Evolutionary conservation across 1,284 basidiomycete species (phyloP).

Genomic region (Fomitopsis betulina): DNA sequence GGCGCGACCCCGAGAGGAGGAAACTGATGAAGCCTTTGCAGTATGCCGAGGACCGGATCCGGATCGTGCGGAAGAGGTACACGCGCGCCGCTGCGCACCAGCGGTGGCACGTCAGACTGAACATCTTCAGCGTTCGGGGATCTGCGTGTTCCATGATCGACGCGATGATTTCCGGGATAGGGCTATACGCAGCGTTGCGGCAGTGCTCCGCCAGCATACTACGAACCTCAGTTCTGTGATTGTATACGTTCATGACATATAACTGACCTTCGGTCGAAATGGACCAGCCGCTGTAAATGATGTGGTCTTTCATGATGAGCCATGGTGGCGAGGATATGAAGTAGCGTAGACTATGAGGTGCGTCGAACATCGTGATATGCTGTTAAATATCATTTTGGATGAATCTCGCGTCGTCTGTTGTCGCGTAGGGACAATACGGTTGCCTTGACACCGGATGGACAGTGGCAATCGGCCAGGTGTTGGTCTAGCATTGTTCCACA

Average conservation of each 20-base stretch:
- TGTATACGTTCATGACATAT: neutral
- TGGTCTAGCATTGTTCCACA: too few relatives aligned
- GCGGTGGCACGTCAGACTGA: constrained; percentile 27
- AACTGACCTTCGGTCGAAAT: too few relatives aligned
- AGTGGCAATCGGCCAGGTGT: too few relatives aligned
- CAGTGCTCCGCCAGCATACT: neutral
- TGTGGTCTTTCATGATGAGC: too few relatives aligned
- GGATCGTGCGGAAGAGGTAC: constrained; percentile 27
- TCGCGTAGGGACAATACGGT: too few relatives aligned
- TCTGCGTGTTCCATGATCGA: constrained; percentile 24
- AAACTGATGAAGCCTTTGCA: neutral
- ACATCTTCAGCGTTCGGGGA: constrained; percentile 20
- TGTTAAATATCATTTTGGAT: too few relatives aligned
- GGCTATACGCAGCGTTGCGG: neutral
- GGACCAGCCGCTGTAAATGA: too few relatives aligned
- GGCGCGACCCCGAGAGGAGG: neutral
- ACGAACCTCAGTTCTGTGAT: neutral
- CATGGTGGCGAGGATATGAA: too few relatives aligned
- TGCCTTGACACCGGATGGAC: too few relatives aligned
- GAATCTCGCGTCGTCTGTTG: too few relatives aligned
- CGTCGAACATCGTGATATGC: too few relatives aligned
- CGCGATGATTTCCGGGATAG: neutral
- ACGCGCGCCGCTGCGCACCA: constrained; percentile 26
- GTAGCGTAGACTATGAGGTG: too few relatives aligned
- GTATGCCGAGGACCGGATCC: constrained; percentile 1